Evolutionary conservation across 768 basidiomycete species (phyloP), one percentile per base, ranked within the genome.

Genomic region (Calvatia gigantea): DNA sequence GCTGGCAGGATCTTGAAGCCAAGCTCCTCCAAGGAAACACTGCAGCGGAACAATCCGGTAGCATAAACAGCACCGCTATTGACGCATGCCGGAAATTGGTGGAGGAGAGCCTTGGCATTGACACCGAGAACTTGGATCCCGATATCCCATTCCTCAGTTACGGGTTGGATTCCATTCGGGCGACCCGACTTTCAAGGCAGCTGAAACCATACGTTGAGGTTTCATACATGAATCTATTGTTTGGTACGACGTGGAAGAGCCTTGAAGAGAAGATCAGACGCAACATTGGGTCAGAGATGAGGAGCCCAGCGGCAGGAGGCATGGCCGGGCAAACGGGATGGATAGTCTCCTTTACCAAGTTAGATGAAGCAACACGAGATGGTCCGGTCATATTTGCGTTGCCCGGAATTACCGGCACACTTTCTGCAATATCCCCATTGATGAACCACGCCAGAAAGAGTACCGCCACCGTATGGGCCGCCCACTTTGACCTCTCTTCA

Each of bases 141-240:
- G 67, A 75, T 15, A 69, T 74, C 6, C 76, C 76, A 1, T 63
- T 78, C 47, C 75, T 71, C 0, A 64, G 69, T 3, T 78, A 77
- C 39, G 76, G 76, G 4, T 61, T 76, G n/a, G 75, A 77, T 60
- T 77, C 75, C 1, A 65, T 76, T 3, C 64, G 70, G 7, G 75
- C 75, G 9, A 69, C 69, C 5, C 64, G 67, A 17, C 58, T 75
- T 15, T 69, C 75, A 3, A 65, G 65, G 48, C 64, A 65, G 1
- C 65, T 77, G 35, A 65, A 65, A 7, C 61, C 68, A 0, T 61
- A 62, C 27, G 58, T 72, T 15, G 47, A 62, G 25, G 58, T 71
- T 31, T 65, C 71, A 2, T 73, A 75, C 53, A 61, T 75, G 48
- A 73, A 74, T 54, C 63, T 75, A 4, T 60, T 75, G 9, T n/a